Base-by-base conservation (phyloP, 371 early-diverging fungal genomes). In the Cokeromyces recurvatus region DNA sequence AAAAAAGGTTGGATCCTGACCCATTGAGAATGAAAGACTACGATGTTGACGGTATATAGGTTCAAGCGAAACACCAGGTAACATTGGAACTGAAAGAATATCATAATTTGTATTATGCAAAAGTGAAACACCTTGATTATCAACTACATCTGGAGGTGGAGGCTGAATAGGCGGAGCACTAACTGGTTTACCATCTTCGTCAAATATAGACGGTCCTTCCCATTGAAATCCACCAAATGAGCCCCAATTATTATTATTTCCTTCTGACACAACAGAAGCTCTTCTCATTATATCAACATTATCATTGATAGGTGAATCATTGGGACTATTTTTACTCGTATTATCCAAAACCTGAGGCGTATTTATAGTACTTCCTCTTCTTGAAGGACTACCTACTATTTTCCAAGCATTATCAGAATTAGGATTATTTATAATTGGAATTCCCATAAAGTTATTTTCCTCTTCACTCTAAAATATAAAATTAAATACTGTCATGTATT, bases 21-120 rank as follows among this genome's bases (percentile, higher is more conserved):
- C 75, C 59, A 74, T 66, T 2, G 75, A 71, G 43, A 71, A 74
- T 8, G 75, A 74, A 6, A 71, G 38, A 46, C 75, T 74, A 20
- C 75, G 69, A 3, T 74, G 75, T 25, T 71, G 69, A 11, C 75
- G 56, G 43, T 68, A 71, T 3, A 64, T 66, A 8, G 75, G 71
- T 39, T 71, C 64, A 7, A 57, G 42, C 0, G 69, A 58, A 3
- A 71, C 68, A 15, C 46, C 46, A 4, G 74, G 74, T 15, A 74
- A 23, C 74, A 74, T 74, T 12, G 74, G 74, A 2, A 68, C 69
- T 17, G 73, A 54, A 2, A 62, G 46, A 6, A 73, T 50, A 49
- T 55, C 57, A 17, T 35, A 20, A 23, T 39, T 14, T 9, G 35
- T 15, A 34, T 34, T 34, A 6, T 34, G 9, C 14, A 15, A 14